Evolutionary conservation across 1,139 yeast genomes (phyloP).

Genomic region (Tardiomyces blankii): DNA sequence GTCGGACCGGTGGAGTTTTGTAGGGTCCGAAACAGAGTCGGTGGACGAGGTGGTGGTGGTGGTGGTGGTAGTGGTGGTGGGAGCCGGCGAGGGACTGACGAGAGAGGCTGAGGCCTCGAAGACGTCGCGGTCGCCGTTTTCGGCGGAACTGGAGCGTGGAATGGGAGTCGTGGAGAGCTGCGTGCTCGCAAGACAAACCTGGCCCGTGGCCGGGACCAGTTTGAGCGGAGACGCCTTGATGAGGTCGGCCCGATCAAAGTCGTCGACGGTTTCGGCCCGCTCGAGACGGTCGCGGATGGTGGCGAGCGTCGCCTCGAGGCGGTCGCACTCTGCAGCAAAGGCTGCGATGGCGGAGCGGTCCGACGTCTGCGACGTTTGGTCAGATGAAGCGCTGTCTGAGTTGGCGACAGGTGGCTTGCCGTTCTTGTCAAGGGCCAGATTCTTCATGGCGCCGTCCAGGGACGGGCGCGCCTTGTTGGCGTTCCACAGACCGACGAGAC

Average conservation of each 20-base stretch:
- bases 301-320: background rate
- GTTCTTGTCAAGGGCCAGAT: no score
- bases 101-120: background rate
- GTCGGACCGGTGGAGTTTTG: background rate
- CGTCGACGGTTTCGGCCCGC: background rate
- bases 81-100: background rate
- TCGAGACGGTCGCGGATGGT: background rate
- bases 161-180: background rate
- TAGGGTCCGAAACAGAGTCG: background rate
- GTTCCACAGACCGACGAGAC: constrained; percentile 7
- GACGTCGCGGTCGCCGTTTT: background rate
- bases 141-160: background rate
- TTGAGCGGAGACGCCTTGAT: background rate
- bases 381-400: no score
- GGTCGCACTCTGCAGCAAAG: background rate
- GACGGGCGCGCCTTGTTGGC: background rate
- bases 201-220: background rate
- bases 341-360: background rate
- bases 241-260: background rate
- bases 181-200: background rate
- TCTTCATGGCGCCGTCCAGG: no score
- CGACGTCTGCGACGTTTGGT: no score
- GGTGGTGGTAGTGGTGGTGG: background rate
- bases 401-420: no score
- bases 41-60: background rate